These are phyloP conservation scores for Scheffersomyces quercinus DNA, from an alignment of 1,139 yeast species.

Conservation along the genomic window DNA sequence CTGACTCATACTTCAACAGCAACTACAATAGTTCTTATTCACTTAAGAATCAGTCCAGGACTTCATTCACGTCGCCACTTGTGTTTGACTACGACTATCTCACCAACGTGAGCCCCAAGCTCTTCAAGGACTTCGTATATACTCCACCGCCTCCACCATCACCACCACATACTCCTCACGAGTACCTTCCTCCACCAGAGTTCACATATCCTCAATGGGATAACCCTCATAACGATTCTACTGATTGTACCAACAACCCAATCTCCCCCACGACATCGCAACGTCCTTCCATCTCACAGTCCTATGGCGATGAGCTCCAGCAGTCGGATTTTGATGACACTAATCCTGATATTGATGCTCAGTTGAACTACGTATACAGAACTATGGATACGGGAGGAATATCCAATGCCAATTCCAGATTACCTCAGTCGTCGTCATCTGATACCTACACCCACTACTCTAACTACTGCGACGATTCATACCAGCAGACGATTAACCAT, in stretches of 20 bases:
- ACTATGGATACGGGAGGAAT: conserved; percentile 13
- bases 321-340: conserved; percentile 1
- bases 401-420: not conserved
- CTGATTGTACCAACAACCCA: conserved; percentile 1
- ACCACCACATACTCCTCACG: not conserved
- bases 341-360: conserved; percentile 10
- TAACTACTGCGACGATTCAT: conserved; percentile 13
- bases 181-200: conserved; percentile 18
- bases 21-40: not conserved
- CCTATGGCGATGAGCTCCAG: conserved; percentile 3
- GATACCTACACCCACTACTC: conserved; percentile 10
- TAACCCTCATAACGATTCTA: conserved; percentile 1
- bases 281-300: conserved; percentile 11
- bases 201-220: conserved; percentile 28
- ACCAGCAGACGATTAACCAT: conserved; percentile 29
- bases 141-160: conserved; percentile 25
- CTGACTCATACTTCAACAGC: not conserved
- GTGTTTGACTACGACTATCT: conserved; percentile 48
- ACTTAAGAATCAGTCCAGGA: not conserved
- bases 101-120: conserved; percentile 37
- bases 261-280: conserved; percentile 16
- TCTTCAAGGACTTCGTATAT: conserved; percentile 40
- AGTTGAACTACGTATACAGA: conserved; percentile 14
- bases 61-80: conserved; percentile 38
- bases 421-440: conserved; percentile 12